phyloP scores from a whole-genome alignment of 78 protist genomes.

The Bigelowiella natans region DNA sequence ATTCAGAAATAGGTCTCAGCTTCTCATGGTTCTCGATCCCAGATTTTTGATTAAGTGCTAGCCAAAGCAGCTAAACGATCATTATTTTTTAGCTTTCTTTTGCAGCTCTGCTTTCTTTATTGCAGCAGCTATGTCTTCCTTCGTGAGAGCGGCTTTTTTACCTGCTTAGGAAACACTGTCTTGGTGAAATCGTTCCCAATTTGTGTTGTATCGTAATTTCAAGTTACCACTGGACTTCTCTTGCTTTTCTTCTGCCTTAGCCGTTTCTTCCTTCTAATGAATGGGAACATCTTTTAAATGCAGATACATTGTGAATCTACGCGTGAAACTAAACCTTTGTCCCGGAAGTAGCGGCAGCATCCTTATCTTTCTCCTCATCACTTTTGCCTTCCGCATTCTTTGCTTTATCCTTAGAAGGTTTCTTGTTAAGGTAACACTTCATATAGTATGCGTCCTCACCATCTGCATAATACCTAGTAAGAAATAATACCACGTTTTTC shows the following conservation, averaged over 20 bases:
- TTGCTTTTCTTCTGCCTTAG: not conserved
- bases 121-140: not conserved
- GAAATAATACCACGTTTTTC: not conserved
- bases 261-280: not conserved
- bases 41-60: too few species aligned
- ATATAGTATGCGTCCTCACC: not conserved
- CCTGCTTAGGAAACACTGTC: too few species aligned
- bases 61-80: too few species aligned
- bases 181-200: too few species aligned
- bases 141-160: not conserved
- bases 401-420: not conserved
- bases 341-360: too few species aligned
- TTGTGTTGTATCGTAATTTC: too few species aligned
- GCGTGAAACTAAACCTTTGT: too few species aligned
- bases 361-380: too few species aligned
- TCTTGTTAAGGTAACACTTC: not conserved
- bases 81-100: not conserved
- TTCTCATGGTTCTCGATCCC: too few species aligned
- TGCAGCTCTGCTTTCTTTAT: not conserved
- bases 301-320: not conserved
- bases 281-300: not conserved
- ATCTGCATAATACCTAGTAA: not conserved
- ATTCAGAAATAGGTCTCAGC: too few species aligned
- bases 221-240: too few species aligned
- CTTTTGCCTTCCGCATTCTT: too few species aligned